A percentile compares a stretch with the other conserved stretches of the same genome.
Conservation (phyloP, 148 eudicot species). For the Talinum fruticosum region DNA sequence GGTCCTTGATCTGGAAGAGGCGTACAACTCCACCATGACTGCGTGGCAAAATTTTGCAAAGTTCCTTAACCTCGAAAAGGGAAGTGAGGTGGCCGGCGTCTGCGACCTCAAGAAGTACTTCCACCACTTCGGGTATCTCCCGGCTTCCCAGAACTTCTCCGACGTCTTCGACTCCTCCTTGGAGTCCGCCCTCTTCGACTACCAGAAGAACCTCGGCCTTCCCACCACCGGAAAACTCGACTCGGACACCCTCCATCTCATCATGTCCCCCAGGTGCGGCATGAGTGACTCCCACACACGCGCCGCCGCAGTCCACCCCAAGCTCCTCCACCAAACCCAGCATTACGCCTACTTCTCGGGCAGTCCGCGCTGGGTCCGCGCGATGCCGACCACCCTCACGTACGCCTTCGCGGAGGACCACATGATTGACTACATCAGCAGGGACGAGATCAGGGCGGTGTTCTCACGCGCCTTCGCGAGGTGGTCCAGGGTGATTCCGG, state of each 20-base stretch:
- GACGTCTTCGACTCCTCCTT: slow-evolving; percentile 48
- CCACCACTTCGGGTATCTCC: slow-evolving; percentile 67
- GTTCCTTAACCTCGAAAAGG: slow-evolving; percentile 51
- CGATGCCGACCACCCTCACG: slow-evolving; percentile 35
- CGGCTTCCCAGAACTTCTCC: slow-evolving; percentile 27
- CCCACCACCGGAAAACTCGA: slow-evolving; percentile 57
- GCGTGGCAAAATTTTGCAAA: slow-evolving; percentile 50
- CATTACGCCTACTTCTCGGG: slow-evolving; percentile 51
- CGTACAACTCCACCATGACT: slow-evolving; percentile 19
- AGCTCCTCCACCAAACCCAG: slow-evolving; percentile 36
- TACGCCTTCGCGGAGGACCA: slow-evolving; percentile 45
- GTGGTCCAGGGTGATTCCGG: slow-evolving; percentile 55
- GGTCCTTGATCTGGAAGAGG: slow-evolving; percentile 14
- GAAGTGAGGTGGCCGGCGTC: slow-evolving; percentile 52
- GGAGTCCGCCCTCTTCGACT: slow-evolving; percentile 43
- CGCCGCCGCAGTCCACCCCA: not conserved
- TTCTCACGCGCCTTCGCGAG: slow-evolving; percentile 47
- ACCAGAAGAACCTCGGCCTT: slow-evolving; percentile 58
- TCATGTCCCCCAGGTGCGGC: slow-evolving; percentile 61
- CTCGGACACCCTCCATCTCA: slow-evolving; percentile 38
- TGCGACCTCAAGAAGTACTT: slow-evolving; percentile 65
- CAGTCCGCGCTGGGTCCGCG: slow-evolving; percentile 51
- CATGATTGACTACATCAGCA: slow-evolving; percentile 28
- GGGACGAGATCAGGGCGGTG: slow-evolving; percentile 33
- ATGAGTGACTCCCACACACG: slow-evolving; percentile 3